These are phyloP conservation scores for Phytophthora podocarpi DNA, from an alignment of 352 stramenopile species.

Conservation along the genomic window DNA sequence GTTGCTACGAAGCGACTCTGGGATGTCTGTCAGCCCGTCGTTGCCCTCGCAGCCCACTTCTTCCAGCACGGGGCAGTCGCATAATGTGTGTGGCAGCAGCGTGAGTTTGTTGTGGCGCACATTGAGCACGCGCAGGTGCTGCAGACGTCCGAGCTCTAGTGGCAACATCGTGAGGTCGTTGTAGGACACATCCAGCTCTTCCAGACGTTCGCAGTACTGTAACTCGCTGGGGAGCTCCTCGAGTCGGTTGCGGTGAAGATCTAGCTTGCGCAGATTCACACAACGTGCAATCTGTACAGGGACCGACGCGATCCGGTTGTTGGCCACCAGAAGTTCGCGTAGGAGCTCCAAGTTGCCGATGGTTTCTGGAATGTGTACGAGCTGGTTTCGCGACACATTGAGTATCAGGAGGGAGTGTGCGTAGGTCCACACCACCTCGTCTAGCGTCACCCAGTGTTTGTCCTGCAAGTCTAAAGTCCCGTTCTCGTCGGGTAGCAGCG, in stretches of 20 bases:
- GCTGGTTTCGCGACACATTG: constrained; percentile 73
- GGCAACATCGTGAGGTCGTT: constrained; percentile 68
- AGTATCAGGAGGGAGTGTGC: constrained; percentile 69
- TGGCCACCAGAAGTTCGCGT: constrained; percentile 61
- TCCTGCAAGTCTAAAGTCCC: constrained; percentile 73
- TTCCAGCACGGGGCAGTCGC: constrained; percentile 63
- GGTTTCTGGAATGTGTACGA: constrained; percentile 61
- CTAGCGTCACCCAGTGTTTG: constrained; percentile 81
- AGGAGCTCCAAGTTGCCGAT: constrained; percentile 71
- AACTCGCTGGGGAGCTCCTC: constrained; percentile 63
- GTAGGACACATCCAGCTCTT: constrained; percentile 65
- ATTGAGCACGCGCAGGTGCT: constrained; percentile 63
- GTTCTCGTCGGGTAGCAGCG: constrained; percentile 68
- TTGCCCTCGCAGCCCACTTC: constrained; percentile 68
- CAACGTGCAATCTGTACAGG: constrained; percentile 60
- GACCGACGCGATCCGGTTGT: constrained; percentile 66
- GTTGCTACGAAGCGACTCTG: constrained; percentile 68
- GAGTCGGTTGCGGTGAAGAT: constrained; percentile 73
- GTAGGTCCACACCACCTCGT: constrained; percentile 80
- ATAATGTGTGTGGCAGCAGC: constrained; percentile 67
- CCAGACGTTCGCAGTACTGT: constrained; percentile 74
- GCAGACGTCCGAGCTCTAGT: constrained; percentile 56
- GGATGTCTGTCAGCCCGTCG: constrained; percentile 58
- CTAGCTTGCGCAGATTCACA: constrained; percentile 69
- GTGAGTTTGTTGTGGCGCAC: constrained; percentile 79